These are phyloP conservation scores for Seminavis robusta DNA, from an alignment of 108 stramenopile genomes.

Conservation along the genomic window DNA sequence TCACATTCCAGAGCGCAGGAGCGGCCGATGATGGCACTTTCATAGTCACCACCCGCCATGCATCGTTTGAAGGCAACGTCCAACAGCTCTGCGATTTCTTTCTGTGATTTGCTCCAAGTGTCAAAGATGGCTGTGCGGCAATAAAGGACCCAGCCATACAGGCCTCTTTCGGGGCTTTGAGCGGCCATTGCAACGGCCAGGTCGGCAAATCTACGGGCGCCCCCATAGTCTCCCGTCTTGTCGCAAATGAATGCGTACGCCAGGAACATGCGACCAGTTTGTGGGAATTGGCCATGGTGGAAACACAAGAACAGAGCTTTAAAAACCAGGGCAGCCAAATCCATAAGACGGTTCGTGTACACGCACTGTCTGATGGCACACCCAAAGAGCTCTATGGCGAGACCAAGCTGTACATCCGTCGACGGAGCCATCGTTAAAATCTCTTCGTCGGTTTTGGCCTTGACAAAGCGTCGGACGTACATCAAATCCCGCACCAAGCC, in stretches of 20 bases:
- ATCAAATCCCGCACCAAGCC: background rate
- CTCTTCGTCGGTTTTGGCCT: background rate
- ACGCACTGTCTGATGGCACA: background rate
- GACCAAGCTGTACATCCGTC: background rate
- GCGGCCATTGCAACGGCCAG: too few relatives aligned
- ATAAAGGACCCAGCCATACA: too few relatives aligned
- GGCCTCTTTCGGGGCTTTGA: too few relatives aligned
- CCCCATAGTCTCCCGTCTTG: background rate
- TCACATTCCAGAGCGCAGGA: background rate
- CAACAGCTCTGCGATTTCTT: constrained; percentile 2
- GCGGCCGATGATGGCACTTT: constrained; percentile 3
- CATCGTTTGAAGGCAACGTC: background rate
- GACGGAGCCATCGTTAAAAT: background rate
- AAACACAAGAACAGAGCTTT: background rate
- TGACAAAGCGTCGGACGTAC: background rate
- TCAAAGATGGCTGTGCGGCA: too few relatives aligned
- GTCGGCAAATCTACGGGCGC: background rate
- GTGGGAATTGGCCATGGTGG: background rate
- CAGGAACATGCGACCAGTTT: background rate
- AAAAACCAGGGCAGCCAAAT: too few relatives aligned
- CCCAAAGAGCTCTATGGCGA: too few relatives aligned
- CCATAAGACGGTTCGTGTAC: background rate
- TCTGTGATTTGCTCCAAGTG: too few relatives aligned
- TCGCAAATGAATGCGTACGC: background rate
- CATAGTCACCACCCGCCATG: constrained; percentile 17